Evolutionary conservation across 805 yeast genomes (phyloP).

Genomic region (Hemisphaericaspora nanyangensis): DNA sequence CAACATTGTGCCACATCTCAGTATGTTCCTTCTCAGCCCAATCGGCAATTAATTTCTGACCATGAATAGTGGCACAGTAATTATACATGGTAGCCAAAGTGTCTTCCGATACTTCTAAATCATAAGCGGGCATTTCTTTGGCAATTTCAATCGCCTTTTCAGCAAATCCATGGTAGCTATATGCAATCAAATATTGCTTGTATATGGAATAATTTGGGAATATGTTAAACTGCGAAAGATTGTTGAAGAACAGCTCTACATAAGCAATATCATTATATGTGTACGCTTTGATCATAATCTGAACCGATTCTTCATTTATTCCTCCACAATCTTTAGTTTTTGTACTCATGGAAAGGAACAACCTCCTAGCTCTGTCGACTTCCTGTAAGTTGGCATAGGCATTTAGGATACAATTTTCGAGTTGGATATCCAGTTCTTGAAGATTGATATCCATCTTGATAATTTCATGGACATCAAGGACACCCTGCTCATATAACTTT

Average conservation of each 20-base stretch:
- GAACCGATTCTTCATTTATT: constrained; percentile 58
- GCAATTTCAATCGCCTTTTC: constrained; percentile 53
- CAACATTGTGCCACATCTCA: constrained; percentile 25
- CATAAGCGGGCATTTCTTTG: constrained; percentile 45
- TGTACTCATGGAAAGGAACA: constrained; percentile 56
- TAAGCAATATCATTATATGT: constrained; percentile 52
- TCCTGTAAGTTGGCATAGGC: constrained; percentile 61
- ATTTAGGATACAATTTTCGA: constrained; percentile 60
- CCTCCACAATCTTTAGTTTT: constrained; percentile 46
- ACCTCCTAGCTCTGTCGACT: constrained; percentile 51
- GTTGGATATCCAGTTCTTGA: constrained; percentile 46
- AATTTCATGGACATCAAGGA: constrained; percentile 57
- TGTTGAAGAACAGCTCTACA: constrained; percentile 60
- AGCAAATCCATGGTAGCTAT: constrained; percentile 61
- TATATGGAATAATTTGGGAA: constrained; percentile 50
- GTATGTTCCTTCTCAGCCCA: constrained; percentile 32
- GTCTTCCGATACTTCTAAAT: constrained; percentile 40
- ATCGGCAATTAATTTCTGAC: constrained; percentile 25
- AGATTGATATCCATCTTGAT: constrained; percentile 58
- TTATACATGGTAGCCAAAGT: constrained; percentile 47
- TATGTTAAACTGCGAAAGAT: constrained; percentile 49
- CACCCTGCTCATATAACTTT: constrained; percentile 58
- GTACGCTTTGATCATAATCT: constrained; percentile 62
- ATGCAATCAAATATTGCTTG: constrained; percentile 62
- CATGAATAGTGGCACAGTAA: constrained; percentile 30